These are phyloP conservation scores for Macrophomina pseudophaseolina DNA, from an alignment of 2,329 filamentous ascomycete species.

Conservation along the genomic window DNA sequence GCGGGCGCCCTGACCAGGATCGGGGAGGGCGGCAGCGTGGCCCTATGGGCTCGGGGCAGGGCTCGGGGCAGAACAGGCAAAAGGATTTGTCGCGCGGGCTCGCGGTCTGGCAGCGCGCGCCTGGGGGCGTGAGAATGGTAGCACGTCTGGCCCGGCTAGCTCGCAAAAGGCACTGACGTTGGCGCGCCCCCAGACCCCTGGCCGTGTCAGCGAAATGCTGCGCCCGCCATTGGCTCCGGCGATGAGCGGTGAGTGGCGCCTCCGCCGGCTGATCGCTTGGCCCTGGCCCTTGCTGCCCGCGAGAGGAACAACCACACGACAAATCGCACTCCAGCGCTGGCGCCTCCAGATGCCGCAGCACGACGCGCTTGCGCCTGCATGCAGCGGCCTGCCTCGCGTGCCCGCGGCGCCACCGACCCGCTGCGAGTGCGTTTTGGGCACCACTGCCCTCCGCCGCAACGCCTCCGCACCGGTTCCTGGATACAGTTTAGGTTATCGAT, in stretches of 20 bases:
- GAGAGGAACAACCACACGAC: neutral
- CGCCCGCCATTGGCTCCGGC: neutral
- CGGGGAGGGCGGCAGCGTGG: conserved; percentile 17
- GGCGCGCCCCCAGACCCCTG: conserved; percentile 9
- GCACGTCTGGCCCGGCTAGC: conserved; percentile 7
- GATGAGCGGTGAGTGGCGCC: conserved; percentile 16
- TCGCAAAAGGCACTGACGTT: conserved; percentile 23
- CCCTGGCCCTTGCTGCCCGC: neutral
- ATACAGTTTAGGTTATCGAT: conserved; percentile 8
- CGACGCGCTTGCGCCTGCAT: neutral
- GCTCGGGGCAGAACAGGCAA: neutral
- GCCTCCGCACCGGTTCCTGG: conserved; percentile 5
- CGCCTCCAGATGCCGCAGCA: neutral
- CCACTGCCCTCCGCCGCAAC: neutral
- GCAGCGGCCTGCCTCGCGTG: neutral
- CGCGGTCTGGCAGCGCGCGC: neutral
- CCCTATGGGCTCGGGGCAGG: neutral
- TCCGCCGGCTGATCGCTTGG: conserved; percentile 20
- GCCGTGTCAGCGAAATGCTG: conserved; percentile 13
- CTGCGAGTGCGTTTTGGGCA: neutral
- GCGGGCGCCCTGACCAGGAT: neutral
- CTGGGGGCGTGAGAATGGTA: neutral
- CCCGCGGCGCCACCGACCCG: neutral
- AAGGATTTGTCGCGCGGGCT: conserved; percentile 7
- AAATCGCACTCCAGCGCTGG: neutral